Evolutionary conservation across 257 asterid species (phyloP), one percentile per base, ranked within the genome.

Genomic region (Nyctanthes arbortristis): DNA sequence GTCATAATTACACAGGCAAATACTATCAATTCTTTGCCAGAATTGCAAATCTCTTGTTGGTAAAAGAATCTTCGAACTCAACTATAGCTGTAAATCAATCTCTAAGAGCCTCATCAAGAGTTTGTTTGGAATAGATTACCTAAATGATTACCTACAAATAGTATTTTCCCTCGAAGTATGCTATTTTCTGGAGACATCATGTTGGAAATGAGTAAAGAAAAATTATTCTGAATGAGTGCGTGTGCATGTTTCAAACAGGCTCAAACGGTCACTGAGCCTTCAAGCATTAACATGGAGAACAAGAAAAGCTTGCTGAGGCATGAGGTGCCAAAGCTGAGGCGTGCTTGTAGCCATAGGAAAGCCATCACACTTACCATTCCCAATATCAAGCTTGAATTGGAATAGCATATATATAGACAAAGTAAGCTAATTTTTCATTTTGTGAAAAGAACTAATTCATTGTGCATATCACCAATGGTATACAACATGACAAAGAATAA

Each of bases 201-300:
- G n/a, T n/a, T n/a, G n/a, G n/a, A n/a, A n/a, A n/a, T n/a, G n/a
- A n/a, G n/a, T n/a, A n/a, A n/a, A n/a, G n/a, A n/a, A n/a, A n/a
- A n/a, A n/a, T n/a, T n/a, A n/a, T n/a, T n/a, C n/a, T n/a, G n/a
- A n/a, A n/a, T n/a, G n/a, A n/a, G n/a, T n/a, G n/a, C n/a, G n/a
- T n/a, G n/a, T n/a, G n/a, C n/a, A n/a, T n/a, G n/a, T n/a, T n/a
- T n/a, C n/a, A n/a, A n/a, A n/a, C n/a, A n/a, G n/a, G n/a, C n/a
- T n/a, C n/a, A 45, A 57, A 35, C 49, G 4, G 25, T 55, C 11
- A 40, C 4, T 52, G 57, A 20, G 58, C 32, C 36, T 55, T 45
- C 54, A 55, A 52, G 45, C 29, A 25, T 60, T n/a, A 28, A 67
- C 72, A 71, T 57, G 64, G 63, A 71, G 39, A 70, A 67, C 7